Base-by-base conservation (phyloP, 129 eudicot species). In the Smallanthus sonchifolius region DNA sequence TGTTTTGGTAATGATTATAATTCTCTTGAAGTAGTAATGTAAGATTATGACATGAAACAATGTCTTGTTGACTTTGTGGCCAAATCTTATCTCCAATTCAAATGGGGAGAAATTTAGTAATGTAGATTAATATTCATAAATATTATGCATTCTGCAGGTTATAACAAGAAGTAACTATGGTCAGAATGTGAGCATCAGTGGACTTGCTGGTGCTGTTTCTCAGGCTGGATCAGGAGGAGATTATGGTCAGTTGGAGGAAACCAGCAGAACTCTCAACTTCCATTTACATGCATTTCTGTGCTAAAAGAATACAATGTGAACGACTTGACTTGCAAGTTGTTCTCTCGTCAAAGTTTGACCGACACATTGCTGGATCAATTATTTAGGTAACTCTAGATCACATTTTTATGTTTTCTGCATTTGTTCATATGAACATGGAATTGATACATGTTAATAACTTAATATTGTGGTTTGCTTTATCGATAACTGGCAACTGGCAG, bases 181-280 rank as follows among this genome's bases (percentile, higher is more conserved):
- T 43, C 98, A 93, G 78, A 93, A 93, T 83, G 87, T 82, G 68
- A 77, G 59, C 40, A 90, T 93, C 60, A 93, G 98, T 77, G 98
- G 97, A 57, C 95, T 93, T 76, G 98, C 97, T 55, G 98, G 97
- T 65, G 96, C 96, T 57, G 98, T 93, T 67, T 93, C 98, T 59
- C 68, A 90, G 76, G 98, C 98, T 68, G 98, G 98, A 59, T 86
- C 96, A 28, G 96, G 96, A 5, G 97, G 92, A 75, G 84, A 87
- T 51, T 93, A 67, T 93, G 97, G 97, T 59, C 98, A 66, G 79
- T 93, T 76, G 84, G 96, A 20, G 97, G 97, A 45, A 93, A 90
- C 69, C 86, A 96, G 96, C 97, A 93, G 76, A 93, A 70, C 67
- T 65, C 86, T 61, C 82, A 83, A 55, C 81, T 93, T 75, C 96